These are phyloP conservation scores for Ophiostoma sp. DNA, from an alignment of 2,329 filamentous ascomycete genomes.

Conservation along the genomic window DNA sequence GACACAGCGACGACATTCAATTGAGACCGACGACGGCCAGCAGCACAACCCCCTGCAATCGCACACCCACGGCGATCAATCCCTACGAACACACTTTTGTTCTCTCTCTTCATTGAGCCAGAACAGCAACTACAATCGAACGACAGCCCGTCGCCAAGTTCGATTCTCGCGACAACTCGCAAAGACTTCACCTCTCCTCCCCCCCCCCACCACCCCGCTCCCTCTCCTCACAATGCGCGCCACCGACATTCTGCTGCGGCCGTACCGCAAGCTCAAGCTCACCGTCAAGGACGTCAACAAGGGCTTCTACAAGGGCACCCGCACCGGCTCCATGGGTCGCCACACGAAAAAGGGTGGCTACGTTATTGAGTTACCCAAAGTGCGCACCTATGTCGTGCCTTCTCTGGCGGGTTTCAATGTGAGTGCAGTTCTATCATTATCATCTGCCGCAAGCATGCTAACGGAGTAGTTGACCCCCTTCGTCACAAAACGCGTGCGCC, in stretches of 20 bases:
- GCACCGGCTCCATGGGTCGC: conserved; percentile 80
- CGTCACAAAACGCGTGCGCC: conserved; percentile 62
- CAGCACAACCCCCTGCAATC: not conserved
- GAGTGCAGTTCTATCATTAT: not conserved
- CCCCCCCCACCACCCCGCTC: conserved; percentile 6
- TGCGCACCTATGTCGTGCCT: conserved; percentile 82
- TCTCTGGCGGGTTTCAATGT: conserved; percentile 72
- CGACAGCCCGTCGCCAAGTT: not conserved
- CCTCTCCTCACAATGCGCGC: conserved; percentile 58
- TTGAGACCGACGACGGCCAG: not conserved
- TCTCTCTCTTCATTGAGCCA: conserved; percentile 9
- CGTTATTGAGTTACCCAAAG: conserved; percentile 79
- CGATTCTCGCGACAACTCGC: not conserved
- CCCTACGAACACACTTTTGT: not conserved
- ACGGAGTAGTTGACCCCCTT: conserved; percentile 73
- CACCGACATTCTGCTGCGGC: conserved; percentile 65
- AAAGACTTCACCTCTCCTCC: not conserved
- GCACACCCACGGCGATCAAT: not conserved
- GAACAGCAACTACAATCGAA: not conserved
- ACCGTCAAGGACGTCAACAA: conserved; percentile 92
- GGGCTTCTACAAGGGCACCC: conserved; percentile 96
- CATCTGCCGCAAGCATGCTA: conserved; percentile 19
- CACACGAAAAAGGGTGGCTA: conserved; percentile 86
- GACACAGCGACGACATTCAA: not conserved
- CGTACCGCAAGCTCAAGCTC: conserved; percentile 73